Percentiles rank a stretch among this genome's conserved stretches.
Evolutionary conservation across 73 alveolate species (phyloP).

Genomic region (Diophrys appendiculata): DNA sequence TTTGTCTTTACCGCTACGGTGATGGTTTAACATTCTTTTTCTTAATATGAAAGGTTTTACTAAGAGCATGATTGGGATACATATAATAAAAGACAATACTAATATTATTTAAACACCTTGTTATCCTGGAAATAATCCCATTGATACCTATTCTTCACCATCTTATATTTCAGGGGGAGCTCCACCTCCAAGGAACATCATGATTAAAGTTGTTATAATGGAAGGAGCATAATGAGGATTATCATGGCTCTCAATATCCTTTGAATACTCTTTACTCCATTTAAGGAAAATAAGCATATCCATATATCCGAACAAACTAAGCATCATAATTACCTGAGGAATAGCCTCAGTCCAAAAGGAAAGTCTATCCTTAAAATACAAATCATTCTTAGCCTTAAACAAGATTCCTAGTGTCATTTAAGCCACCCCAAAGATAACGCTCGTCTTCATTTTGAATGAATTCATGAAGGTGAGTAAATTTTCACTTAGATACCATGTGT

Average conservation of each 20-base stretch:
- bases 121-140: background rate
- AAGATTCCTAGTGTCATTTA: slow-evolving; percentile 94
- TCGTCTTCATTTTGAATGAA: slow-evolving; percentile 95
- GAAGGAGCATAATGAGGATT: slow-evolving; percentile 71
- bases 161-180: slow-evolving; percentile 13
- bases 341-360: slow-evolving; percentile 76
- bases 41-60: slow-evolving; percentile 67
- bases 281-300: slow-evolving; percentile 83
- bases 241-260: background rate
- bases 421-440: slow-evolving; percentile 94
- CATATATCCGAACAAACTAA: slow-evolving; percentile 91
- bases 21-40: background rate
- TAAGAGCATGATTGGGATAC: slow-evolving; percentile 86
- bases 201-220: slow-evolving; percentile 90
- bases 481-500: slow-evolving; percentile 91
- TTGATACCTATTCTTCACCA: background rate
- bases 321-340: slow-evolving; percentile 85
- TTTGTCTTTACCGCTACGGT: background rate
- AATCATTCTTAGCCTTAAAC: slow-evolving; percentile 87
- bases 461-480: slow-evolving; percentile 93
- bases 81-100: slow-evolving; percentile 1
- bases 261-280: slow-evolving; percentile 77
- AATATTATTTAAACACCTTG: background rate
- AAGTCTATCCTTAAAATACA: slow-evolving; percentile 80
- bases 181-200: slow-evolving; percentile 80